Percentiles rank a stretch among this genome's conserved stretches.
phyloP scores from a whole-genome alignment of 257 asterid genomes.

The Nyctanthes arbortristis region DNA sequence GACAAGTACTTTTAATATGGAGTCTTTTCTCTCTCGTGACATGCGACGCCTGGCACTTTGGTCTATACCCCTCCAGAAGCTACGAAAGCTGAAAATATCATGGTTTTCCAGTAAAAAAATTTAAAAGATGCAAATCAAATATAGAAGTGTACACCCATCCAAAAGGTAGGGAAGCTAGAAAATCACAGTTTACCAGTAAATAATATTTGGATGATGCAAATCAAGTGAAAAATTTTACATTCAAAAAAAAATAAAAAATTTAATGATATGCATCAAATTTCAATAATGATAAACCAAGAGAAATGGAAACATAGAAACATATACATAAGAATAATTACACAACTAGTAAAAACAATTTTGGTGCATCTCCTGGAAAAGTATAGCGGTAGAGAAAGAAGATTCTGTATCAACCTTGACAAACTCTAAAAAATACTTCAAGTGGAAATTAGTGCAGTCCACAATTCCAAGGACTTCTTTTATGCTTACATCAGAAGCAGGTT shows the following conservation, averaged over 20 bases:
- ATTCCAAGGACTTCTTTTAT: no score
- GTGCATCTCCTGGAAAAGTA: background rate
- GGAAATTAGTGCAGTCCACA: background rate
- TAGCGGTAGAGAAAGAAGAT: background rate
- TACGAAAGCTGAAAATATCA: conserved; percentile 65
- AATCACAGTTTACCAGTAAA: conserved; percentile 26
- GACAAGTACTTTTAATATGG: conserved; percentile 77
- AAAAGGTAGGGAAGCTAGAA: conserved; percentile 81
- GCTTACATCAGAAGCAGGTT: no score
- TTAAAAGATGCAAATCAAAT: background rate
- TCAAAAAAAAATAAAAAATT: no score
- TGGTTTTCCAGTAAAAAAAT: conserved; percentile 24
- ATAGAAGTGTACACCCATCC: conserved; percentile 29
- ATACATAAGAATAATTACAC: background rate
- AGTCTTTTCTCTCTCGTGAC: conserved; percentile 75
- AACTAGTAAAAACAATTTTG: no score
- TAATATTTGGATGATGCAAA: conserved; percentile 9
- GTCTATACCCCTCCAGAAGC: conserved; percentile 87
- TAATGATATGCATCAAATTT: background rate
- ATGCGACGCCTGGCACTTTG: conserved; percentile 58
- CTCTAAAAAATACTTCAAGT: background rate
- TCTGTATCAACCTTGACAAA: background rate
- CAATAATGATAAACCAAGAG: background rate
- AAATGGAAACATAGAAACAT: background rate
- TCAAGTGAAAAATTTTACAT: background rate